A percentile compares a stretch with the other conserved stretches of the same genome.
These are phyloP conservation scores for Crataegus laevigata DNA, from an alignment of 306 rosid species.

Conservation along the genomic window DNA sequence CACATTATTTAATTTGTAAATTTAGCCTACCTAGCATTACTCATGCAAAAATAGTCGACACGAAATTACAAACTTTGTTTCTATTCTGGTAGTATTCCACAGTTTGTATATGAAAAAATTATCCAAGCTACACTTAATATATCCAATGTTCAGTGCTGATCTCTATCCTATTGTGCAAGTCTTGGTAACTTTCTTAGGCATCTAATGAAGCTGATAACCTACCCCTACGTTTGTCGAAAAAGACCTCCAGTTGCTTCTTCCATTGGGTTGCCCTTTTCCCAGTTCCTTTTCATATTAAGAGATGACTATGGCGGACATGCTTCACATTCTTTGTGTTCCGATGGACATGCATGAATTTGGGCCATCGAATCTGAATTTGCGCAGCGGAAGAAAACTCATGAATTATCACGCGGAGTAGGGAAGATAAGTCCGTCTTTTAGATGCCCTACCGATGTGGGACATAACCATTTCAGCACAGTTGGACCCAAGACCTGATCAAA, in stretches of 20 bases:
- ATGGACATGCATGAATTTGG: constrained; percentile 1
- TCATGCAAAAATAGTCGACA: background rate
- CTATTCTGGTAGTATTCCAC: background rate
- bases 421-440: constrained; percentile 70
- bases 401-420: constrained; percentile 48
- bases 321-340: background rate
- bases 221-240: background rate
- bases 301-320: background rate
- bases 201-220: background rate
- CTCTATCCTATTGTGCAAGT: background rate
- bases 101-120: background rate
- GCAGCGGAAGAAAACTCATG: constrained; percentile 14
- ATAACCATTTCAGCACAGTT: constrained; percentile 71
- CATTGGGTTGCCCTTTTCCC: background rate
- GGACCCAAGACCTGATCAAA: constrained; percentile 70
- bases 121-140: background rate
- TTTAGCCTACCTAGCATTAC: no score
- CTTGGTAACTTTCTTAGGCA: background rate
- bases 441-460: constrained; percentile 68
- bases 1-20: no score
- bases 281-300: background rate
- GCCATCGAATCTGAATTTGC: constrained; percentile 11
- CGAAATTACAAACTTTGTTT: background rate
- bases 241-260: background rate
- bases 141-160: background rate